These are phyloP conservation scores for Gremmenia infestans DNA, from an alignment of 2,329 filamentous ascomycete genomes.

Conservation along the genomic window DNA sequence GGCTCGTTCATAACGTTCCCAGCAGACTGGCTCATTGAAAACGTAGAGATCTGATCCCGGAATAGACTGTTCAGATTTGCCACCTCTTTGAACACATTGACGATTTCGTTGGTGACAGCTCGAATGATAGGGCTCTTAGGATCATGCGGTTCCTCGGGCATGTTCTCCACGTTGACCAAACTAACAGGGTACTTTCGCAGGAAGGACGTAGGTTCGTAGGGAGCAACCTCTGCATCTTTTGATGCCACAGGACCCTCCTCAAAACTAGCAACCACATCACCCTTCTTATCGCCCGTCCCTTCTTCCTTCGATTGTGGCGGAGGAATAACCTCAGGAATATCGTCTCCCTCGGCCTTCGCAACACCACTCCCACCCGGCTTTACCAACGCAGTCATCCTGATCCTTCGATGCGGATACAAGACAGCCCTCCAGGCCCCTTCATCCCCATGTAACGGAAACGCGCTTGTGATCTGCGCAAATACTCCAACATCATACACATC, in stretches of 20 bases:
- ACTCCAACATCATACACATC: conserved; percentile 96
- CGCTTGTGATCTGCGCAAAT: conserved; percentile 95
- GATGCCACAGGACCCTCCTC: conserved; percentile 67
- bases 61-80: conserved; percentile 91
- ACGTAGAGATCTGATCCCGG: conserved; percentile 94
- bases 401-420: conserved; percentile 90
- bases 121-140: conserved; percentile 84
- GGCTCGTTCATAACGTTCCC: conserved; percentile 95
- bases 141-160: conserved; percentile 83
- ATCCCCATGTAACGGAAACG: conserved; percentile 85
- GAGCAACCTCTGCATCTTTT: conserved; percentile 48
- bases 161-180: conserved; percentile 91
- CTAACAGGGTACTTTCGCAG: conserved; percentile 88
- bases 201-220: conserved; percentile 87
- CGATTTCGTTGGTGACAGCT: conserved; percentile 93
- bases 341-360: conserved; percentile 45
- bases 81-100: conserved; percentile 98
- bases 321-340: conserved; percentile 54
- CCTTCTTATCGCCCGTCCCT: conserved; percentile 65
- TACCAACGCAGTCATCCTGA: conserved; percentile 80
- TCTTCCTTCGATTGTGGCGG: conserved; percentile 48
- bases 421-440: conserved; percentile 85
- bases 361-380: conserved; percentile 47
- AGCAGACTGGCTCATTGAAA: conserved; percentile 90
- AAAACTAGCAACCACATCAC: conserved; percentile 94